These are phyloP conservation scores for Conticribra guillardii DNA, from an alignment of 108 stramenopile species.

Conservation along the genomic window DNA sequence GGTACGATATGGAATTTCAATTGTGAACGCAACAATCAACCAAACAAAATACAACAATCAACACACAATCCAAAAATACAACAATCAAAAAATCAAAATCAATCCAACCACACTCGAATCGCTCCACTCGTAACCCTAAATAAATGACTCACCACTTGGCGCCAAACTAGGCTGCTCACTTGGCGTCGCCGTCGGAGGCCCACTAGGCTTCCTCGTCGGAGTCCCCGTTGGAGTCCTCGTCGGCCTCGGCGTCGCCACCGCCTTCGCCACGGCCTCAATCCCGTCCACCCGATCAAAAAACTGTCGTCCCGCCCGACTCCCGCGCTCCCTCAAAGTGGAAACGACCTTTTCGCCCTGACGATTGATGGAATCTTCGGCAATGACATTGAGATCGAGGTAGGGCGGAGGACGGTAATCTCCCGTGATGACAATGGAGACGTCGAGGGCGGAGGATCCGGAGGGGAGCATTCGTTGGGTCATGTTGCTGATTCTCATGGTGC, in stretches of 20 bases:
- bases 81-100: neutral
- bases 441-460: constrained; percentile 30
- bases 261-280: constrained; percentile 14
- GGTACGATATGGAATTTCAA: no score
- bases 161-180: constrained; percentile 11
- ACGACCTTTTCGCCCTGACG: constrained; percentile 17
- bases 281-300: constrained; percentile 27
- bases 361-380: constrained; percentile 39
- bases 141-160: constrained; percentile 12
- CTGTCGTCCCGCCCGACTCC: constrained; percentile 5
- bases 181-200: constrained; percentile 18
- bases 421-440: constrained; percentile 31
- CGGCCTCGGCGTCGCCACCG: constrained; percentile 15
- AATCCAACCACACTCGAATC: neutral
- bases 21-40: no score
- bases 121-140: neutral
- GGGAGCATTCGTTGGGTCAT: constrained; percentile 16
- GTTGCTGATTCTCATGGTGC: neutral
- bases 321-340: constrained; percentile 16
- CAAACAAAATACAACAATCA: no score
- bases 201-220: constrained; percentile 20
- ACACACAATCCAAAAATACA: no score
- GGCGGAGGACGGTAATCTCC: constrained; percentile 38
- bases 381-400: constrained; percentile 24
- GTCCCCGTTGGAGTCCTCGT: constrained; percentile 24